A percentile compares a stretch with the other conserved stretches of the same genome.
phyloP scores from a whole-genome alignment of 2,329 filamentous ascomycete species.

The Trichoderma sp. region DNA sequence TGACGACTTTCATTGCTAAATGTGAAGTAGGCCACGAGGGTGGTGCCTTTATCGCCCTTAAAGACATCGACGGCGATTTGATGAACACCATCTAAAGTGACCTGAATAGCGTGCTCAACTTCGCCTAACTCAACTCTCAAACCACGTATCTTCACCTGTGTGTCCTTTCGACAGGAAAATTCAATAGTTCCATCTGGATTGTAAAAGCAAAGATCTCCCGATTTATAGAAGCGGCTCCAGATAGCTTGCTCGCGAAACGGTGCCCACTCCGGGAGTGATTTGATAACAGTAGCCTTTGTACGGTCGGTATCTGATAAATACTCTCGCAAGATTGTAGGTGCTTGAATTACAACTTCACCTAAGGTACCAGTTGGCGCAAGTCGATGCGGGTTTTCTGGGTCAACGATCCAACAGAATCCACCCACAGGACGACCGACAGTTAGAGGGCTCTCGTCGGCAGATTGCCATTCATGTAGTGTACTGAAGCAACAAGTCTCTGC shows the following conservation, averaged over 20 bases:
- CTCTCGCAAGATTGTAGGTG: constrained; percentile 12
- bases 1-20: constrained; percentile 11
- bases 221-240: constrained; percentile 16
- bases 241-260: neutral
- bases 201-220: constrained; percentile 17
- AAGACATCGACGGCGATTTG: constrained; percentile 18
- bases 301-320: constrained; percentile 17
- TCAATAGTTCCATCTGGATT: constrained; percentile 18
- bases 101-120: constrained; percentile 14
- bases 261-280: constrained; percentile 10
- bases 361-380: constrained; percentile 15
- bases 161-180: constrained; percentile 10
- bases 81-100: neutral
- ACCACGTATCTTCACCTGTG: constrained; percentile 7
- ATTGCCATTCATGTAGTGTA: constrained; percentile 18
- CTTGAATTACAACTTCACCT: constrained; percentile 20
- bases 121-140: constrained; percentile 14
- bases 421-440: constrained; percentile 18
- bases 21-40: constrained; percentile 13
- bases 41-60: constrained; percentile 5
- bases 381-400: constrained; percentile 11
- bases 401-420: constrained; percentile 16
- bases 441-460: constrained; percentile 5
- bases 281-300: neutral
- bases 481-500: constrained; percentile 21